These are phyloP conservation scores for Phaeosphaeriaceae sp. DNA, from an alignment of 2,329 filamentous ascomycete genomes.

Conservation along the genomic window DNA sequence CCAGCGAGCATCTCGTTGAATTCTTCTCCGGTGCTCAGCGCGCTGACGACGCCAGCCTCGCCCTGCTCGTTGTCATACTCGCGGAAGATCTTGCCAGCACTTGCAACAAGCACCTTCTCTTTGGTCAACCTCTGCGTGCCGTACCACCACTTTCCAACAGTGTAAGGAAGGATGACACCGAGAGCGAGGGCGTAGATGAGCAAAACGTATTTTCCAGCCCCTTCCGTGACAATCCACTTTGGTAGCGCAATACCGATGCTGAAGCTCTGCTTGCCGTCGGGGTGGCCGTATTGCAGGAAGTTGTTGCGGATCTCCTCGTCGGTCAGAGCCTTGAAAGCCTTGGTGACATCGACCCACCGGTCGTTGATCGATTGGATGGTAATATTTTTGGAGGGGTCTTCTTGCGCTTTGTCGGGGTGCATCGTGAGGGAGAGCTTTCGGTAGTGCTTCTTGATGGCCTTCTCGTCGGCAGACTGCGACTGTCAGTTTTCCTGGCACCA, in stretches of 20 bases:
- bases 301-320: conserved; percentile 98
- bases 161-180: conserved; percentile 88
- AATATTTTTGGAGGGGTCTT: conserved; percentile 86
- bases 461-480: conserved; percentile 79
- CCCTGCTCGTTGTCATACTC: conserved; percentile 88
- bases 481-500: conserved; percentile 25
- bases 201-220: conserved; percentile 94
- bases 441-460: conserved; percentile 91
- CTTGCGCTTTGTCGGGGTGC: conserved; percentile 91
- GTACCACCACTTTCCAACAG: conserved; percentile 99
- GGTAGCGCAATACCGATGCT: conserved; percentile 97
- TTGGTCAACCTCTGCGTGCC: conserved; percentile 92
- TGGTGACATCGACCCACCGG: conserved; percentile 91
- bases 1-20: conserved; percentile 79
- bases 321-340: conserved; percentile 96
- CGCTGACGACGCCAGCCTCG: conserved; percentile 79
- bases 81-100: conserved; percentile 91
- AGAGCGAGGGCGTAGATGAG: conserved; percentile 88
- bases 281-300: conserved; percentile 93
- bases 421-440: conserved; percentile 83
- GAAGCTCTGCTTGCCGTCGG: conserved; percentile 97
- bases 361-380: conserved; percentile 85
- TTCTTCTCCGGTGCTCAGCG: conserved; percentile 86
- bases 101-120: conserved; percentile 91
- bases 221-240: conserved; percentile 89